Evolutionary conservation across 495 filamentous ascomycete genomes (phyloP).

Genomic region (Chaetomium fimeti): DNA sequence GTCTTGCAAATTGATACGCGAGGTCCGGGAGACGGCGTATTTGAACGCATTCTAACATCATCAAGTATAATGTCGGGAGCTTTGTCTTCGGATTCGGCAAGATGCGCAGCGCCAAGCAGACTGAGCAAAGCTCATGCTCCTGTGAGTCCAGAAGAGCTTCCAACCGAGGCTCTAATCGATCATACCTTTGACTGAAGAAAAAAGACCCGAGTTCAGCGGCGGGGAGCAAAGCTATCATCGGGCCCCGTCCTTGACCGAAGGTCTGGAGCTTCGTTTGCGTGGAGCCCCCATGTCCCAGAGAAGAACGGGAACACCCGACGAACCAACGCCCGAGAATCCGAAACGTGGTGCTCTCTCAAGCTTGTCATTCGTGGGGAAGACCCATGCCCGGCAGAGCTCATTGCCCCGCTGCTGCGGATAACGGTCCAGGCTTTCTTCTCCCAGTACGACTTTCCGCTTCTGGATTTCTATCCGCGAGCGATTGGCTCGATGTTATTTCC

Average conservation of each 20-base stretch:
- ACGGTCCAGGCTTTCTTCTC: neutral
- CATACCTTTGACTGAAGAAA: neutral
- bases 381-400: conserved; percentile 1
- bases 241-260: neutral
- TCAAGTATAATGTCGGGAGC: neutral
- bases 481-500: conserved; percentile 3
- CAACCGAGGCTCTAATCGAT: neutral
- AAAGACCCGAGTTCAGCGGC: neutral
- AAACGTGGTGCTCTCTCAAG: conserved; percentile 17
- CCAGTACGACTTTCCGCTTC: conserved; percentile 12
- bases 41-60: neutral
- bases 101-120: too few relatives aligned
- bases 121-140: neutral
- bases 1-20: neutral
- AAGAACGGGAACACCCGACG: conserved; percentile 8
- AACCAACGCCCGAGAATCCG: conserved; percentile 20
- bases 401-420: neutral
- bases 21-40: neutral
- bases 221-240: neutral
- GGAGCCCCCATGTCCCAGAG: neutral
- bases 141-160: neutral
- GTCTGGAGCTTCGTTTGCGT: neutral
- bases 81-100: neutral
- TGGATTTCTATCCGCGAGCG: neutral
- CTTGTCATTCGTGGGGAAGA: conserved; percentile 27